Conservation (phyloP, 257 asterid species). For the Fraxinus cuspidata region DNA sequence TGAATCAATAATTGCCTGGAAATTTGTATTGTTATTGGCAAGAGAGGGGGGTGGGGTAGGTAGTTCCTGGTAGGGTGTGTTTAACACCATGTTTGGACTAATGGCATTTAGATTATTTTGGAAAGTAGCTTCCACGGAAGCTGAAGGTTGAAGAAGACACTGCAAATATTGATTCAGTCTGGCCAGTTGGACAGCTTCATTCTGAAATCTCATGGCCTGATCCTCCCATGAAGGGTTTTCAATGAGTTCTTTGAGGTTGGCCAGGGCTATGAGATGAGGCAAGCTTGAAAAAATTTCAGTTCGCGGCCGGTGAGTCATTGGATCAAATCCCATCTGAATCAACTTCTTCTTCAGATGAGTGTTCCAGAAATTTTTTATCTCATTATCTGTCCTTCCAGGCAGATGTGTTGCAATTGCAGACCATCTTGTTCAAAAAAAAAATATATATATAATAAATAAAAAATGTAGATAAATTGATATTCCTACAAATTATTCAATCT, state of each 20-base stretch:
- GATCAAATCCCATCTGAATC: constrained; percentile 84
- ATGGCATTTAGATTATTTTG: constrained; percentile 16
- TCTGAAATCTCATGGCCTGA: constrained; percentile 58
- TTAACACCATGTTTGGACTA: constrained; percentile 31
- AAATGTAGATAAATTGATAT: no score
- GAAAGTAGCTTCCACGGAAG: constrained; percentile 10
- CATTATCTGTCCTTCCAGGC: constrained; percentile 85
- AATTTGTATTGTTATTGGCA: background rate
- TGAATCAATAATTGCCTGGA: constrained; percentile 37
- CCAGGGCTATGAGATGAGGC: constrained; percentile 74
- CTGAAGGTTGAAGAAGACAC: constrained; percentile 44
- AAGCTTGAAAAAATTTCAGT: constrained; percentile 67
- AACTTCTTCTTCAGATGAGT: constrained; percentile 79
- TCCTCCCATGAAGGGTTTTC: constrained; percentile 63
- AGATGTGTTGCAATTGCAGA: constrained; percentile 79
- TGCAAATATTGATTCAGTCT: constrained; percentile 62
- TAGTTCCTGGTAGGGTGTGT: constrained; percentile 36
- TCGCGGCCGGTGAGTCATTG: constrained; percentile 82
- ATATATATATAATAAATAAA: background rate
- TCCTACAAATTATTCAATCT: background rate
- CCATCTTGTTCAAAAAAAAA: constrained; percentile 47
- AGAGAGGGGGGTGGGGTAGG: constrained; percentile 28
- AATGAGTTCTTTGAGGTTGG: constrained; percentile 58
- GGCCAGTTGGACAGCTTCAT: constrained; percentile 60
- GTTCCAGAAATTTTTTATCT: constrained; percentile 85